Conservation (phyloP, 768 basidiomycete species). For the Cubamyces lactineus region DNA sequence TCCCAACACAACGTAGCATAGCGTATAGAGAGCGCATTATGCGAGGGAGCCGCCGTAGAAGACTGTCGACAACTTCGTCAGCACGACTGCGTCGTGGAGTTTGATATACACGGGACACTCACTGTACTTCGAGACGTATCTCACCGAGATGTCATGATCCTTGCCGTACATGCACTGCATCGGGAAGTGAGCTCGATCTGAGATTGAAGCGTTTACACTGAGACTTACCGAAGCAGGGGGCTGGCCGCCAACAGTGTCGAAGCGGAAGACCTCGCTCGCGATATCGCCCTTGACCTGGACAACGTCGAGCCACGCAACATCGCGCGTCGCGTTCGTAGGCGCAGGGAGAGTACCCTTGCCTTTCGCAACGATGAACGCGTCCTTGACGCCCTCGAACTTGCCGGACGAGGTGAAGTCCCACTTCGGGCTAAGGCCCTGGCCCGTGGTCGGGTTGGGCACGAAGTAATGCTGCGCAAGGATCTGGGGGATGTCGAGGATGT, state of each 20-base stretch:
- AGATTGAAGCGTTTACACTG: background rate
- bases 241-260: conserved; percentile 38
- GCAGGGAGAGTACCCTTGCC: conserved; percentile 33
- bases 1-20: too few species aligned
- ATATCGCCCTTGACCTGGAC: conserved; percentile 32
- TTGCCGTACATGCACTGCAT: conserved; percentile 29
- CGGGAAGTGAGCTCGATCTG: background rate
- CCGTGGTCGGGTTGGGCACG: conserved; percentile 36
- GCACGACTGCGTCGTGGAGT: background rate
- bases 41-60: conserved; percentile 26
- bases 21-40: background rate
- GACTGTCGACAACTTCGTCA: conserved; percentile 2
- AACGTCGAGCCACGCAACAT: conserved; percentile 44
- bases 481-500: conserved; percentile 27
- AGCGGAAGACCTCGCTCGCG: conserved; percentile 35
- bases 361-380: conserved; percentile 34
- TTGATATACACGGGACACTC: background rate
- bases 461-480: conserved; percentile 44
- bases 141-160: conserved; percentile 30
- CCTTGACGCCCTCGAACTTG: conserved; percentile 20
- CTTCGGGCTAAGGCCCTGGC: conserved; percentile 35
- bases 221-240: conserved; percentile 35
- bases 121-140: conserved; percentile 33
- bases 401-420: conserved; percentile 39
- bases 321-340: conserved; percentile 30